Evolutionary conservation across 371 early-diverging fungal species (phyloP), one percentile per base, ranked within the genome.

Genomic region (Funneliformis caledonium): DNA sequence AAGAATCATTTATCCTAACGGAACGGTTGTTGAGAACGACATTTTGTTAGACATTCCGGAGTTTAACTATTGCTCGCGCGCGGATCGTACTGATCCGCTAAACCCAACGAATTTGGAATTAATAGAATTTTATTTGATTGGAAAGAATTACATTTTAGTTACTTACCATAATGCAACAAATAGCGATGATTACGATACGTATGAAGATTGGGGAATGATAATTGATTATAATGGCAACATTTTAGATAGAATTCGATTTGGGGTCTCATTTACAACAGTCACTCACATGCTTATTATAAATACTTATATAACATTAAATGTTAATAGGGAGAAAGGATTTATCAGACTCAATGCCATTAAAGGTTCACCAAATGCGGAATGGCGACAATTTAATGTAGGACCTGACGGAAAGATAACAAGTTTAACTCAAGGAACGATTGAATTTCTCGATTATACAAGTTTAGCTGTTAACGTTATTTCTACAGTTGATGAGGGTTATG

Each of bases 401-500:
- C 7, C 67, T 16, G 19, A 65, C 11, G 12, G 37, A 33, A 1
- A n/a, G 14, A 16, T 65, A 16, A 31, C 12, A 65, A 5, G 0
- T 3, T 37, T 65, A 33, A 33, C 67, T 12, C 8, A 1, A 11
- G 67, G 67, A 16, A 62, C 62, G 22, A 26, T 62, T 62, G 6
- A 16, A 62, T 31, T 62, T 62, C 9, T 22, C 6, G 8, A 10
- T 5, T 62, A 10, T 62, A 1, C 37, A 64, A 11, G 37, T 37
- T 7, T 19, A 33, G 12, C 37, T 8, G 31, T 19, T 42, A 9
- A 0, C 16, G 16, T 19, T 14, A 67, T 42, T 1, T 4, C 16
- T 2, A 67, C 67, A 37, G 67, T 67, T 37, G 42, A 67, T 42
- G 67, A 67, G 37, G 67, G 42, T 67, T 67, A 67, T 16, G 67